These are phyloP conservation scores for Zoysia pacifica DNA, from an alignment of 176 grass and related monocot species.

Conservation along the genomic window DNA sequence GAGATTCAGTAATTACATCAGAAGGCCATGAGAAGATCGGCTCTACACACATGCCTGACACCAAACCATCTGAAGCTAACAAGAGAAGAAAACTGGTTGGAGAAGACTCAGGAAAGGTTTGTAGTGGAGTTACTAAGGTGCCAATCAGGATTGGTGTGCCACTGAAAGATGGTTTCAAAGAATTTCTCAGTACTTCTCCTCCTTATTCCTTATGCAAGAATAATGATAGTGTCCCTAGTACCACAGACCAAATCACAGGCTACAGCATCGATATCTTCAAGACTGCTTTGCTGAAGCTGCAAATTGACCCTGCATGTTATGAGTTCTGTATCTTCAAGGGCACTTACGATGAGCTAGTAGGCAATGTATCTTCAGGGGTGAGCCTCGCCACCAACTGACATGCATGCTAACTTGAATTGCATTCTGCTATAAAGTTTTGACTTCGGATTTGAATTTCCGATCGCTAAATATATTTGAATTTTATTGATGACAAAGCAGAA, in stretches of 20 bases:
- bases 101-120: neutral
- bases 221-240: neutral
- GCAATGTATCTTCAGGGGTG: constrained; percentile 52
- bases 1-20: neutral
- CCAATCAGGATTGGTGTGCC: constrained; percentile 53
- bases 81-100: neutral
- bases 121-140: constrained; percentile 9
- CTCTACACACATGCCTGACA: neutral
- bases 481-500: constrained; percentile 8
- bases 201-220: constrained; percentile 7
- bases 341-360: constrained; percentile 54
- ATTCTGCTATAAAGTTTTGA: too few relatives aligned
- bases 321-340: neutral
- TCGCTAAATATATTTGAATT: neutral
- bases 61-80: neutral
- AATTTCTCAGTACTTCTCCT: constrained; percentile 45
- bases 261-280: constrained; percentile 65
- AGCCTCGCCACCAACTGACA: neutral
- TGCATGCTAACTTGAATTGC: neutral
- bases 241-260: constrained; percentile 43
- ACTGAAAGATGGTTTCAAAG: constrained; percentile 37
- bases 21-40: neutral
- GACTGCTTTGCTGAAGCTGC: constrained; percentile 34
- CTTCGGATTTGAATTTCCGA: neutral
- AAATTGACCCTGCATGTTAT: constrained; percentile 17